A percentile compares a stretch with the other conserved stretches of the same genome.
Conservation (phyloP, 208 protist species). For the Leishmania lainsoni region DNA sequence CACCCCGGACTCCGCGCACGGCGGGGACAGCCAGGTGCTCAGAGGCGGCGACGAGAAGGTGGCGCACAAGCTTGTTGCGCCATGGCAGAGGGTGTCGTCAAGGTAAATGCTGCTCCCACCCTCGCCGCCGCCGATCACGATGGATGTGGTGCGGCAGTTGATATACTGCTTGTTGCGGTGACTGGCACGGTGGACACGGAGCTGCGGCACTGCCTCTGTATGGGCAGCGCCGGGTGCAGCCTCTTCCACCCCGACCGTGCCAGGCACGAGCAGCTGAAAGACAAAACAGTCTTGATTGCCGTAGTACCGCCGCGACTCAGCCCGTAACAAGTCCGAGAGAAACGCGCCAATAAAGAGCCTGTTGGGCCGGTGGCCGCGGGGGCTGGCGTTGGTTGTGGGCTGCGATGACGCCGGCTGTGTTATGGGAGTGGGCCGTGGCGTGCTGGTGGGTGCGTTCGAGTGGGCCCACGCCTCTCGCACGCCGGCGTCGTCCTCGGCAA, state of each 20-base stretch:
- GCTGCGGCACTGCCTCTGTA: conserved; percentile 19
- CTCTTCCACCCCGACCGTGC: neutral
- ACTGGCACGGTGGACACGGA: conserved; percentile 51
- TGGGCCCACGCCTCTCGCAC: conserved; percentile 32
- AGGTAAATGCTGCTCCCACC: conserved; percentile 64
- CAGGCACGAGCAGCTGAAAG: conserved; percentile 66
- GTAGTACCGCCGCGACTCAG: conserved; percentile 66
- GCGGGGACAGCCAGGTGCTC: conserved; percentile 42
- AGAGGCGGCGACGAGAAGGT: conserved; percentile 75
- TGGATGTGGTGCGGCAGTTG: conserved; percentile 48
- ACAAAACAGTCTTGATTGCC: conserved; percentile 73
- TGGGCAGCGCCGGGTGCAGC: neutral
- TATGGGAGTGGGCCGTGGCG: neutral
- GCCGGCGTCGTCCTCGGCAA: conserved; percentile 39
- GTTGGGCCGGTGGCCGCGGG: conserved; percentile 3
- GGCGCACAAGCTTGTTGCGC: conserved; percentile 57
- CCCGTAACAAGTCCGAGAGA: conserved; percentile 50
- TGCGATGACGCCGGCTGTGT: no score
- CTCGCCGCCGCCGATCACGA: conserved; percentile 70
- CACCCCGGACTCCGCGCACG: conserved; percentile 2
- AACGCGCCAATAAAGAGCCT: conserved; percentile 65
- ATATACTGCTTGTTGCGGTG: conserved; percentile 69
- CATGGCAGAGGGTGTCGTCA: conserved; percentile 46
- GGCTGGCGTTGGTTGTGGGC: neutral
- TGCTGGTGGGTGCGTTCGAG: neutral